phyloP scores from a whole-genome alignment of 805 yeast species.

The Metschnikowia matae region DNA sequence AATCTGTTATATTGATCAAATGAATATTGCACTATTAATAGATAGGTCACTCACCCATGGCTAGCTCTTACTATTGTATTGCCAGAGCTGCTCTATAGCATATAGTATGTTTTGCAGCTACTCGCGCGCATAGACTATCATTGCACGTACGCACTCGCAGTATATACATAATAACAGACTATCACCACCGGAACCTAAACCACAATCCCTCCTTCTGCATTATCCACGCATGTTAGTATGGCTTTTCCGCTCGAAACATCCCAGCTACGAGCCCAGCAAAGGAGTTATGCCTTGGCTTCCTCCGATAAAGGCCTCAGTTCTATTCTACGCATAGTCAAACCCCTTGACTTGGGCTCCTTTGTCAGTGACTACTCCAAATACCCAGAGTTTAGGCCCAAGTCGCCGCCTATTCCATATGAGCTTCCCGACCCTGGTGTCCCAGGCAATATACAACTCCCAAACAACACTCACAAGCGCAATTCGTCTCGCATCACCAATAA shows the following conservation, averaged over 20 bases:
- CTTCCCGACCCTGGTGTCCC: constrained; percentile 6
- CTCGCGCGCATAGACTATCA: neutral
- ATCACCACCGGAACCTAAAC: neutral
- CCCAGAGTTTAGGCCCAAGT: constrained; percentile 10
- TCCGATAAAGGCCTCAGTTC: constrained; percentile 13
- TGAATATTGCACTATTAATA: no score
- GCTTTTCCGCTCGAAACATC: constrained; percentile 18
- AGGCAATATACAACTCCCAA: neutral
- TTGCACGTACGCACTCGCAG: neutral
- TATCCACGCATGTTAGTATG: constrained; percentile 6
- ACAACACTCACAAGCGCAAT: constrained; percentile 8
- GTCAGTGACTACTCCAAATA: constrained; percentile 7
- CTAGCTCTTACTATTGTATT: no score
- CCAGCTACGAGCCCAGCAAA: constrained; percentile 18
- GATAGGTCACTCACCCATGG: no score
- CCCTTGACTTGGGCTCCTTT: constrained; percentile 15
- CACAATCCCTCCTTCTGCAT: neutral
- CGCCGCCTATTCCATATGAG: constrained; percentile 19
- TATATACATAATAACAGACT: neutral
- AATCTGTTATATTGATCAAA: no score
- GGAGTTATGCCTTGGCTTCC: constrained; percentile 14
- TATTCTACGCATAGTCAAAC: constrained; percentile 13
- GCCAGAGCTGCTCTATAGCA: neutral
- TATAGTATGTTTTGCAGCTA: neutral
- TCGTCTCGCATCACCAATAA: constrained; percentile 7